These are phyloP conservation scores for Microstroma glucosiphilum DNA, from an alignment of 1,284 basidiomycete genomes.

Conservation along the genomic window DNA sequence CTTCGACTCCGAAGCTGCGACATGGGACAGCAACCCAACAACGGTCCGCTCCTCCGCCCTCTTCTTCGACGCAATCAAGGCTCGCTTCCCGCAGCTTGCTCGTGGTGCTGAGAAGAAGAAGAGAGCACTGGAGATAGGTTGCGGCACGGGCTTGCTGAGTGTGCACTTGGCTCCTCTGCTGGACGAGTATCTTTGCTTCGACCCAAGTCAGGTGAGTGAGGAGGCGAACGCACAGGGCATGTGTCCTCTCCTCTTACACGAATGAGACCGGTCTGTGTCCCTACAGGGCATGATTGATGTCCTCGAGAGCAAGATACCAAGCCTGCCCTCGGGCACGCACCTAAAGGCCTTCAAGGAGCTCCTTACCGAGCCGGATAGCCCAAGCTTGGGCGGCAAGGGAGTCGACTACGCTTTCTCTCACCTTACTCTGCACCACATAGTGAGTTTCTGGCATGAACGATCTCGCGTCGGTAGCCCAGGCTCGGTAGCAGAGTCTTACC, in stretches of 20 bases:
- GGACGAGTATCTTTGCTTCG: slow-evolving; percentile 8
- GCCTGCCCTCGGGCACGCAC: not conserved
- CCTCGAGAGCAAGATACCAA: slow-evolving; percentile 7
- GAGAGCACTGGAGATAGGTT: slow-evolving; percentile 9
- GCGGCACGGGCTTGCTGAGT: slow-evolving; percentile 12
- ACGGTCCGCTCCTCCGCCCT: slow-evolving; percentile 10
- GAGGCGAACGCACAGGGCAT: not conserved
- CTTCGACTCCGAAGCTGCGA: slow-evolving; percentile 12
- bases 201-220: slow-evolving; percentile 9
- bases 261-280: too few relatives aligned
- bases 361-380: slow-evolving; percentile 10
- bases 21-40: slow-evolving; percentile 12
- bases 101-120: not conserved
- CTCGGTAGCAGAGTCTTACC: not conserved
- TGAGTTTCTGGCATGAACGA: not conserved
- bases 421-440: slow-evolving; percentile 12
- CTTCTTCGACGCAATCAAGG: slow-evolving; percentile 8
- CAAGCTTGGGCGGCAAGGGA: slow-evolving; percentile 6
- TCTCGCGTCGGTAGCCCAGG: not conserved
- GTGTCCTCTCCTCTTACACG: too few relatives aligned
- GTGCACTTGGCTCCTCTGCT: slow-evolving; percentile 11
- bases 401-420: slow-evolving; percentile 11
- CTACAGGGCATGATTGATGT: not conserved
- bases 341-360: slow-evolving; percentile 8
- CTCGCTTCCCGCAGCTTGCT: not conserved